phyloP scores from a whole-genome alignment of 2,329 filamentous ascomycete species.

The Fusarium acutatum region DNA sequence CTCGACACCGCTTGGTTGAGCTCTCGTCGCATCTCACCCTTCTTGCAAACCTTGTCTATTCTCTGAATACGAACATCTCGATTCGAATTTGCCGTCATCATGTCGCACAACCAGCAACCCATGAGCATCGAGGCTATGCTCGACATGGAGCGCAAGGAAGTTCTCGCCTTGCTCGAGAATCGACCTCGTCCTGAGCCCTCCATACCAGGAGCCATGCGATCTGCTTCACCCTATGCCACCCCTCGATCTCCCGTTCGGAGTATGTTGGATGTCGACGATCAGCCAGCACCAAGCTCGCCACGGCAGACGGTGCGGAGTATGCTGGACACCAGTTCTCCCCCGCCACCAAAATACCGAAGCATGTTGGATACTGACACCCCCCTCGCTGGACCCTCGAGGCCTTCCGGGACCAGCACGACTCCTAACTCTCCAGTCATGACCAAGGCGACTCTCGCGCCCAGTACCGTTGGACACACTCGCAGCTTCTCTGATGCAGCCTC shows the following conservation, averaged over 20 bases:
- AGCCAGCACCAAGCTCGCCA: slow-evolving; percentile 42
- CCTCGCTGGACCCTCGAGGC: slow-evolving; percentile 31
- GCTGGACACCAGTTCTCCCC: slow-evolving; percentile 49
- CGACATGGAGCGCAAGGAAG: slow-evolving; percentile 79
- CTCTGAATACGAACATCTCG: not conserved
- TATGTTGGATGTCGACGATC: slow-evolving; percentile 39
- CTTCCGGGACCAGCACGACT: slow-evolving; percentile 45
- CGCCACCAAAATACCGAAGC: slow-evolving; percentile 55
- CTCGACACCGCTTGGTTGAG: not conserved
- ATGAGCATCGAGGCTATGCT: slow-evolving; percentile 82
- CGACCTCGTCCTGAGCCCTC: slow-evolving; percentile 42
- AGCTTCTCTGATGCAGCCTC: slow-evolving; percentile 64
- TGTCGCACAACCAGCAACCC: slow-evolving; percentile 50
- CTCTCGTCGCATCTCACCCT: not conserved
- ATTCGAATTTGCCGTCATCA: slow-evolving; percentile 32
- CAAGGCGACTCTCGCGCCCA: slow-evolving; percentile 32
- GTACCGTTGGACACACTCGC: slow-evolving; percentile 46
- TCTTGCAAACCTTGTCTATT: not conserved
- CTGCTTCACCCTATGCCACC: slow-evolving; percentile 63
- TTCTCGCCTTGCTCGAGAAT: slow-evolving; percentile 73
- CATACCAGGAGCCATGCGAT: slow-evolving; percentile 51
- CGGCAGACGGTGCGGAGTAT: slow-evolving; percentile 67
- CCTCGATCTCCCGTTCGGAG: slow-evolving; percentile 74
- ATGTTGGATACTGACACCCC: slow-evolving; percentile 61
- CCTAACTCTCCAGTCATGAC: slow-evolving; percentile 45